Evolutionary conservation across 257 asterid genomes (phyloP).

Genomic region (Ocimum tenuiflorum): DNA sequence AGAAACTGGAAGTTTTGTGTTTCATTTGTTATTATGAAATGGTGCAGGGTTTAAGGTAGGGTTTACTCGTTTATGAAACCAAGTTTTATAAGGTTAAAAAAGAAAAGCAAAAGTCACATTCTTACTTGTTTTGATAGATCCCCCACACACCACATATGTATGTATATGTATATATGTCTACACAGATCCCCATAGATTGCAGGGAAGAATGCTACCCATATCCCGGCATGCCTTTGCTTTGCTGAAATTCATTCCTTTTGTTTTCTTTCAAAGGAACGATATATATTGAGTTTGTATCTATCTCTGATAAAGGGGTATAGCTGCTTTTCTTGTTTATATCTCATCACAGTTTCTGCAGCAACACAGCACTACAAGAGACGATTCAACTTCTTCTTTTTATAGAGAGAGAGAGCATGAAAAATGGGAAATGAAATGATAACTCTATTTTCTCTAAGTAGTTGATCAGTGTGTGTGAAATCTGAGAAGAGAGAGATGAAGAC

Average conservation of each 20-base stretch:
- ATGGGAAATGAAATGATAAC: conserved; percentile 46
- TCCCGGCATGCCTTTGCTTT: conserved; percentile 59
- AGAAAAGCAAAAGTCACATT: not conserved
- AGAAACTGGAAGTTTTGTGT: not conserved
- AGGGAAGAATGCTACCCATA: conserved; percentile 42
- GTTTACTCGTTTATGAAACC: not conserved
- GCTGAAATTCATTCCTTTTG: conserved; percentile 71
- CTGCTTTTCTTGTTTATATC: not conserved
- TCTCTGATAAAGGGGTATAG: too few species aligned
- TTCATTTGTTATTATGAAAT: not conserved
- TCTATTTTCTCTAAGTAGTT: conserved; percentile 14
- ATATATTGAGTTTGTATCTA: not conserved
- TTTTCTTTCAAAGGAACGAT: conserved; percentile 39
- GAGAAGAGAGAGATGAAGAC: conserved; percentile 41
- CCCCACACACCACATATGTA: not conserved
- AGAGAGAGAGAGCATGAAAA: conserved; percentile 1
- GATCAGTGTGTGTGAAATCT: not conserved
- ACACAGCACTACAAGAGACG: conserved; percentile 16
- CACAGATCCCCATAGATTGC: conserved; percentile 86
- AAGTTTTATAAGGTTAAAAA: not conserved
- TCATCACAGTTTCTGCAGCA: conserved; percentile 28
- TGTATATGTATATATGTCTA: conserved; percentile 13
- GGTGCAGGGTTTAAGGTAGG: conserved; percentile 18
- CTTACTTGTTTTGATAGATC: not conserved
- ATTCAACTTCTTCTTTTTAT: not conserved